Evolutionary conservation across 2,329 filamentous ascomycete species (phyloP), one percentile per base, ranked within the genome.

Genomic region (Monilinia fructicola): DNA sequence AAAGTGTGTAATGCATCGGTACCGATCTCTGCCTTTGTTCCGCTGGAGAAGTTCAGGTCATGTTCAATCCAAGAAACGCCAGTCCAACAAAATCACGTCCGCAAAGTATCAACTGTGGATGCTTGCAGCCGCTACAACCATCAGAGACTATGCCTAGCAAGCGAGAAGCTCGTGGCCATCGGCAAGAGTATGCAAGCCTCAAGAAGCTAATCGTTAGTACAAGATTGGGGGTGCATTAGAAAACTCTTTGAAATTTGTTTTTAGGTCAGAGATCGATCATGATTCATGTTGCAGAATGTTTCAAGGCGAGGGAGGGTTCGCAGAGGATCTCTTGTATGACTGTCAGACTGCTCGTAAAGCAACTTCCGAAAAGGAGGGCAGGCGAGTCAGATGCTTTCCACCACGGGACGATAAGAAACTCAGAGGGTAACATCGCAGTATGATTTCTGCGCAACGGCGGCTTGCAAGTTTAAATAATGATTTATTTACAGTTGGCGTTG

Each of bases 241-340:
- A 4, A 26, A 26, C 18, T 38, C 5, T 44, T 23, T 60, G 44
- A 38, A 14, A 35, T 23, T 23, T 42, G 31, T 35, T 4, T 55
- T 35, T 54, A 23, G 26, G 12, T 18, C 44, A 56, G 11, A 54
- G 61, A 35, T 42, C 52, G 52, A 55, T 42, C 12, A 7, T 23
- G 9, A 26, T 16, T 16, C 12, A 18, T 44, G 26, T 35, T 63
- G 48, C 50, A 55, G 16, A 4, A 6, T 35, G 60, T 55, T 55
- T 64, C 48, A 64, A 54, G 26, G 38, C 23, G 9, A 44, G 61
- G 50, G 16, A 9, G 31, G 61, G 35, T 64, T 35, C 31, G 50
- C 61, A 52, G 56, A 64, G 53, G 50, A 64, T 64, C 38, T 7
- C 31, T 26, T 38, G 44, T 50, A 21, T 18, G 31, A 61, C 21